phyloP scores from a whole-genome alignment of 2,329 filamentous ascomycete genomes.

The Penicillium paneum region DNA sequence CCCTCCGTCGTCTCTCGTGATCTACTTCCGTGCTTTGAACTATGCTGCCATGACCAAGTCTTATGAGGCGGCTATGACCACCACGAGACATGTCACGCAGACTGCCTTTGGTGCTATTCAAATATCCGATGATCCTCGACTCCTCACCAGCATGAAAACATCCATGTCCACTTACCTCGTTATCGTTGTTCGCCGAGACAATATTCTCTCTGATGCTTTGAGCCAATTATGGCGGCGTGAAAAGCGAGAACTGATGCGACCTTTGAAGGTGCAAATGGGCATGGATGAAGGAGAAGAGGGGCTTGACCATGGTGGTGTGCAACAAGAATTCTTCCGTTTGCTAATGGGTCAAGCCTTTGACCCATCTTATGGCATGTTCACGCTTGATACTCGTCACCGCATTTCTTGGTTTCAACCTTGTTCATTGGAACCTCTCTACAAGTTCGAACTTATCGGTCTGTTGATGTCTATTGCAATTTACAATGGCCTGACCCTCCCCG shows the following conservation, averaged over 20 bases:
- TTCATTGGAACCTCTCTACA: constrained; percentile 78
- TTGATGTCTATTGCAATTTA: constrained; percentile 87
- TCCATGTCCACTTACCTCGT: constrained; percentile 70
- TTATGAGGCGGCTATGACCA: constrained; percentile 63
- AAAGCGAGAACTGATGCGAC: constrained; percentile 74
- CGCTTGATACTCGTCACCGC: constrained; percentile 68
- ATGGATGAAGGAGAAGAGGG: constrained; percentile 82
- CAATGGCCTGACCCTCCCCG: constrained; percentile 85
- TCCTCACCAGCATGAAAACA: constrained; percentile 62
- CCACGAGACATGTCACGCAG: constrained; percentile 45
- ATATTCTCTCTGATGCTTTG: constrained; percentile 70
- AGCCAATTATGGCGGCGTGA: constrained; percentile 88
- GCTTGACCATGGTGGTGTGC: constrained; percentile 89
- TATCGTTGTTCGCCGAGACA: constrained; percentile 63
- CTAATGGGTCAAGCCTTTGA: constrained; percentile 76
- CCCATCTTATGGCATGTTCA: constrained; percentile 73
- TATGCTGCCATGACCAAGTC: constrained; percentile 79
- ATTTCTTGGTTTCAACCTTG: constrained; percentile 87
- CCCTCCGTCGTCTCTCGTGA: constrained; percentile 66
- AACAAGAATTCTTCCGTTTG: constrained; percentile 92
- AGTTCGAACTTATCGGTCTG: constrained; percentile 83
- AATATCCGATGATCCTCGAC: constrained; percentile 57
- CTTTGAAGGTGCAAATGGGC: constrained; percentile 83
- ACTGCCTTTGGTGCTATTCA: constrained; percentile 44
- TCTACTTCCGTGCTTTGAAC: constrained; percentile 85